Evolutionary conservation across 805 yeast species (phyloP).

Genomic region (Brettanomyces anomalus): DNA sequence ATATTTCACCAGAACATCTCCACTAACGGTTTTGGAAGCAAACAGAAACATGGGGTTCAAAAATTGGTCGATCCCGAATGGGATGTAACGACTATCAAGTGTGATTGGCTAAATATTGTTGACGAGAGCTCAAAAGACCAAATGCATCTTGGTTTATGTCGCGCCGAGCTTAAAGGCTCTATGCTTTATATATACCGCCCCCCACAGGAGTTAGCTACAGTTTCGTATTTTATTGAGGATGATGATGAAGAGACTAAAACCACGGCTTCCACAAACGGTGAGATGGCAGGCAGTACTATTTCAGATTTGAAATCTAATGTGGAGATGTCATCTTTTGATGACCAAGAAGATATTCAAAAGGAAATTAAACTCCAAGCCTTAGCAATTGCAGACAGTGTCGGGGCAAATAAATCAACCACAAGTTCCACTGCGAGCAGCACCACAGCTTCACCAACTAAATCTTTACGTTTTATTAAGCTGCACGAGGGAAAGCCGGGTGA

Average conservation of each 20-base stretch:
- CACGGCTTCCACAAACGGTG: background rate
- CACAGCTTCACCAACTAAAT: background rate
- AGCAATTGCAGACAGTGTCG: background rate
- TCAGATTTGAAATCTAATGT: background rate
- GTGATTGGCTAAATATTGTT: conserved; percentile 54
- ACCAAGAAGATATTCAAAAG: background rate
- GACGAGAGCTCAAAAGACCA: conserved; percentile 18
- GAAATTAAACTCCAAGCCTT: background rate
- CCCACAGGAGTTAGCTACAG: conserved; percentile 32
- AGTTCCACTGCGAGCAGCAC: background rate
- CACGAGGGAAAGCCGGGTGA: background rate
- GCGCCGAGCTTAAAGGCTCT: conserved; percentile 68
- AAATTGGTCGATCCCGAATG: conserved; percentile 23
- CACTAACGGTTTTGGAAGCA: background rate
- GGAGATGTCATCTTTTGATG: background rate
- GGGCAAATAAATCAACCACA: background rate
- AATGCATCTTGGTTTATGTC: conserved; percentile 34
- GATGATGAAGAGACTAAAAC: background rate
- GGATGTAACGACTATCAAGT: conserved; percentile 33
- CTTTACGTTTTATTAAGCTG: too few species aligned
- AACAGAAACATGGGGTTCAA: conserved; percentile 1
- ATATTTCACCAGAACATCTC: too few species aligned
- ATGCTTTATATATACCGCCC: conserved; percentile 52
- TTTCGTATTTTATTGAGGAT: background rate
- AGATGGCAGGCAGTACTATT: background rate